Percentiles rank a stretch among this genome's conserved stretches.
Evolutionary conservation across 306 rosid genomes (phyloP).

Genomic region (Heteromeles arbutifolia): DNA sequence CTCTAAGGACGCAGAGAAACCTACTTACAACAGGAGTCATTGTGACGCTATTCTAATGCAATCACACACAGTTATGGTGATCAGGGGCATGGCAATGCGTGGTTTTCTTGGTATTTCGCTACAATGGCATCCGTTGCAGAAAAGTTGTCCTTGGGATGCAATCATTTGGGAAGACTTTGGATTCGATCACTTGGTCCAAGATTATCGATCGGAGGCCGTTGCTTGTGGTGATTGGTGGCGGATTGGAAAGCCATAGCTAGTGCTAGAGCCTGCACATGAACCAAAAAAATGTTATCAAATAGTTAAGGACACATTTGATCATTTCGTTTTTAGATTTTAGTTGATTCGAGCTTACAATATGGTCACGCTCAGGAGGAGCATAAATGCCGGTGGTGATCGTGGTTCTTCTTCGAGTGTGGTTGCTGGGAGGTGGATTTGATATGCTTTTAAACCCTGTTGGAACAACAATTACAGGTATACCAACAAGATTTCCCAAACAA

Average conservation of each 20-base stretch:
- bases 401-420: conserved; percentile 39
- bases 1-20: not conserved
- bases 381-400: conserved; percentile 64
- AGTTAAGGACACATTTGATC: not conserved
- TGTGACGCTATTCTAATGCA: no score
- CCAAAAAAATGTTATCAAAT: not conserved
- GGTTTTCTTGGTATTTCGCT: no score
- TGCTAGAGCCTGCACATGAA: conserved; percentile 46
- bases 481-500: conserved; percentile 71
- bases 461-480: conserved; percentile 66
- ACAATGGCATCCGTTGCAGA: no score
- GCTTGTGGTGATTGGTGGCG: conserved; percentile 58
- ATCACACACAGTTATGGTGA: no score
- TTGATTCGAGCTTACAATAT: conserved; percentile 34
- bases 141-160: no score
- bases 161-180: conserved; percentile 1
- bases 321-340: no score
- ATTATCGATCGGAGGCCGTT: conserved; percentile 64
- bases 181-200: conserved; percentile 48
- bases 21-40: no score
- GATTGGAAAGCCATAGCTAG: conserved; percentile 78
- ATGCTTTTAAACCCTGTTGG: conserved; percentile 66
- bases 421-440: conserved; percentile 39
- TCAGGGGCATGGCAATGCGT: no score
- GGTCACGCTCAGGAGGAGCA: conserved; percentile 66